phyloP scores from a whole-genome alignment of 371 early-diverging fungal species.

The Phascolomyces articulosus region DNA sequence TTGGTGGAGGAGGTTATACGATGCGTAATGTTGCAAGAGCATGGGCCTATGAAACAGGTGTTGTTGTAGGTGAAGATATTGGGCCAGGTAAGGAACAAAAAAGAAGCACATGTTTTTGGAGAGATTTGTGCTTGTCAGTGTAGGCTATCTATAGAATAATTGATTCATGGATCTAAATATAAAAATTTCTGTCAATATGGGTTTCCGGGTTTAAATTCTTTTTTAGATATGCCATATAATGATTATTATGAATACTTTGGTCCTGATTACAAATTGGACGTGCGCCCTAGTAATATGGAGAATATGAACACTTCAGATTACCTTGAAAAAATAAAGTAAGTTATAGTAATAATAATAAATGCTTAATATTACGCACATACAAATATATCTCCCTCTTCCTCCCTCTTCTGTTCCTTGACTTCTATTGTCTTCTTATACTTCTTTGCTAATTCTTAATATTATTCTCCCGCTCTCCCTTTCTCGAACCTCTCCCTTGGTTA shows the following conservation, averaged over 20 bases:
- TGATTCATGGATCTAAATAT: too few relatives aligned
- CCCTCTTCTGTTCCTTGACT: too few relatives aligned
- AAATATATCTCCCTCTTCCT: background rate
- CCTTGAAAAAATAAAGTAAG: slow-evolving; percentile 73
- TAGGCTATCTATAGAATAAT: too few relatives aligned
- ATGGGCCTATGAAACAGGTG: slow-evolving; percentile 95
- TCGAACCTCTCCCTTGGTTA: too few relatives aligned
- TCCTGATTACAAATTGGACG: slow-evolving; percentile 87
- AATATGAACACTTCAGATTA: slow-evolving; percentile 85
- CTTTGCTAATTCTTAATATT: too few relatives aligned
- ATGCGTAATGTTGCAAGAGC: slow-evolving; percentile 91
- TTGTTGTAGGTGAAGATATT: slow-evolving; percentile 84
- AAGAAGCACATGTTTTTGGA: too few relatives aligned
- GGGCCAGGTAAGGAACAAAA: slow-evolving; percentile 73
- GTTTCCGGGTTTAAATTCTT: too few relatives aligned
- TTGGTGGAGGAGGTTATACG: slow-evolving; percentile 97
- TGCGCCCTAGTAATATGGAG: slow-evolving; percentile 89
- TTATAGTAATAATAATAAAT: background rate
- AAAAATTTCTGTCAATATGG: too few relatives aligned
- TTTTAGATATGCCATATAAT: slow-evolving; percentile 80
- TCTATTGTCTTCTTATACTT: too few relatives aligned
- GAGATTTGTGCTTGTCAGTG: too few relatives aligned
- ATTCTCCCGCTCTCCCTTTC: too few relatives aligned
- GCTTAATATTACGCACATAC: background rate
- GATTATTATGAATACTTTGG: slow-evolving; percentile 79